Evolutionary conservation across 805 yeast species (phyloP), one percentile per base, ranked within the genome.

Genomic region (Metschnikowia sp.): DNA sequence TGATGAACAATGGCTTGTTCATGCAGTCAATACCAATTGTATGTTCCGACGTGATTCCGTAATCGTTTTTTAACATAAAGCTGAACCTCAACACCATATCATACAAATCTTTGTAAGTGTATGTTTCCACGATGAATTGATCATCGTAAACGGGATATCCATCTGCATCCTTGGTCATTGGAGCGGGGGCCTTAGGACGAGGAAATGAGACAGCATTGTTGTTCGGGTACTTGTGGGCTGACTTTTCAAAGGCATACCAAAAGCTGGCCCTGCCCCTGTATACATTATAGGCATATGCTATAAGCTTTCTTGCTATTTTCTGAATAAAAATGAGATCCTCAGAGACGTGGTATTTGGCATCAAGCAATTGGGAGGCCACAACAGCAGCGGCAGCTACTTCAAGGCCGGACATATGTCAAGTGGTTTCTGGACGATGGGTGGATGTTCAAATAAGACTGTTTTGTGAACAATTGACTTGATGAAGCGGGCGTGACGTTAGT

Each of bases 1-100:
- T 75, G 12, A 91, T 66, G 58, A 87, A 88, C 52, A 89, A 70
- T 2, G 96, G 96, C 61, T 86, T 88, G 66, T 91, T 91, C 59
- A 87, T 84, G 60, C 81, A 85, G 58, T 84, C 84, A 38, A 92
- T 58, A 0, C 87, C 95, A 39, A 92, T 80, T 9, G 82, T 76
- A 53, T 88, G 88, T 36, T 83, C 83, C 11, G 81, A 67, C 15
- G 80, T 68, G 33, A 91, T 79, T 2, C 84, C 84, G 57, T 82
- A 83, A 48, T 84, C 81, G 51, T 76, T 64, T 40, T 71, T 77
- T 55, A 92, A 70, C 39, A 88, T 77, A 55, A 79, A 75, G 3
- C 95, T 83, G 53, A 88, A 70, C 51, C 84, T 68, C 51, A 87
- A 72, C 6, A 87, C 78, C 56, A 82, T 76, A 42, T 81, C 83